phyloP scores from a whole-genome alignment of 2,329 filamentous ascomycete species.

The Aspergillus sp. region DNA sequence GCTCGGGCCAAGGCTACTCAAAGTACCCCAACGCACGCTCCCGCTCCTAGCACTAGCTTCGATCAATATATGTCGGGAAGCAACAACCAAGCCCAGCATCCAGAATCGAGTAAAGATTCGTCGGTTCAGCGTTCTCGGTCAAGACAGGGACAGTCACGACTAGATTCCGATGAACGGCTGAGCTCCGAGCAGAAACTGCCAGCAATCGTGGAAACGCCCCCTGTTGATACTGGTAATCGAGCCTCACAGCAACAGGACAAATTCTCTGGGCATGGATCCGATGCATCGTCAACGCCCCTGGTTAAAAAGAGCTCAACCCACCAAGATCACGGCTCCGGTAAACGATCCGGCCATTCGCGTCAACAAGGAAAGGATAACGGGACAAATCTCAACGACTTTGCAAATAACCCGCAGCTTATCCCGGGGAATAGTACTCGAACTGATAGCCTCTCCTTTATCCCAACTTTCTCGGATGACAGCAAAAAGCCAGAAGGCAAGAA shows the following conservation, averaged over 20 bases:
- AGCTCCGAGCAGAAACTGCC: slow-evolving; percentile 45
- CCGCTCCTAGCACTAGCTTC: slow-evolving; percentile 3
- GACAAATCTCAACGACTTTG: slow-evolving; percentile 57
- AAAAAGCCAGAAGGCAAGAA: slow-evolving; percentile 65
- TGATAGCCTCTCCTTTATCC: slow-evolving; percentile 71
- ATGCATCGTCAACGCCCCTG: slow-evolving; percentile 36
- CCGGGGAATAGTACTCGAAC: slow-evolving; percentile 64
- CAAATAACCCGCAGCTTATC: slow-evolving; percentile 57
- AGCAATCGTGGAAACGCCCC: slow-evolving; percentile 57
- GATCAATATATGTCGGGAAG: slow-evolving; percentile 22
- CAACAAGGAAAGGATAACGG: slow-evolving; percentile 31
- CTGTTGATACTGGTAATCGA: slow-evolving; percentile 34
- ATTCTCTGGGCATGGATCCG: slow-evolving; percentile 46
- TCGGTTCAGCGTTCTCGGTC: slow-evolving; percentile 27
- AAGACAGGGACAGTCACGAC: slow-evolving; percentile 48
- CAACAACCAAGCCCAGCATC: slow-evolving; percentile 15
- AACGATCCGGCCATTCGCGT: slow-evolving; percentile 25
- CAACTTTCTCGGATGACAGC: slow-evolving; percentile 65
- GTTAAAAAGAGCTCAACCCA: slow-evolving; percentile 33
- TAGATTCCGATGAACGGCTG: slow-evolving; percentile 49
- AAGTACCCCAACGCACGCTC: slow-evolving; percentile 9
- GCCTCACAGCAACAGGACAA: slow-evolving; percentile 28
- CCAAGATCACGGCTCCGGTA: slow-evolving; percentile 20
- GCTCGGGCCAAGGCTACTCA: slow-evolving; percentile 35
- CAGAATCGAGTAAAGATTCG: slow-evolving; percentile 17